Conservation (phyloP, 2,329 filamentous ascomycete species). For the Claviceps maximensis region DNA sequence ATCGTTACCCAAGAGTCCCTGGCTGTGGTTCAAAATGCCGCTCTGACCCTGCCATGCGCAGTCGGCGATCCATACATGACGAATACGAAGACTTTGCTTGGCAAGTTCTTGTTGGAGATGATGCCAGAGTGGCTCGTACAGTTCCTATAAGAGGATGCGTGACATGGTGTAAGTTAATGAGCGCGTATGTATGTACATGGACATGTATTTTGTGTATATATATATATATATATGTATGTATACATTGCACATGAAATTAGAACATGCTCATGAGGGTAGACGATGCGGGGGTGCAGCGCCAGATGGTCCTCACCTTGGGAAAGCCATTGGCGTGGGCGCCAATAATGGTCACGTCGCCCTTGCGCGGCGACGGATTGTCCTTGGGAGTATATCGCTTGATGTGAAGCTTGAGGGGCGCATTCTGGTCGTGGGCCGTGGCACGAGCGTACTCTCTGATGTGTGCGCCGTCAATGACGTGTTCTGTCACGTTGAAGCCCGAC, state of each 20-base stretch:
- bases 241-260: too few species aligned
- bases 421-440: constrained; percentile 57
- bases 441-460: constrained; percentile 74
- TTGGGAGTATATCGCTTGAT: constrained; percentile 82
- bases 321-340: constrained; percentile 86
- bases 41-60: constrained; percentile 75
- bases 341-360: constrained; percentile 74
- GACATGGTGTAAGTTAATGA: background rate
- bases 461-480: constrained; percentile 60
- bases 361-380: constrained; percentile 51
- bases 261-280: too few species aligned
- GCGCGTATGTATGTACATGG: background rate
- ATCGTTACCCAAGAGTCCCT: constrained; percentile 58
- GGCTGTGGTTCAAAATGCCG: constrained; percentile 60
- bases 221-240: background rate
- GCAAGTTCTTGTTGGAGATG: constrained; percentile 53
- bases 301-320: constrained; percentile 53
- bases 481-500: constrained; percentile 46
- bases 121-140: constrained; percentile 88
- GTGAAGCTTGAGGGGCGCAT: constrained; percentile 59
- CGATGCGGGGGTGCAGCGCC: background rate
- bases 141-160: constrained; percentile 42
- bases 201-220: background rate
- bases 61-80: constrained; percentile 82
- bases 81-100: constrained; percentile 52